Base-by-base conservation (phyloP, 2,329 filamentous ascomycete genomes). In the Aspergillus ochraceoroseus region DNA sequence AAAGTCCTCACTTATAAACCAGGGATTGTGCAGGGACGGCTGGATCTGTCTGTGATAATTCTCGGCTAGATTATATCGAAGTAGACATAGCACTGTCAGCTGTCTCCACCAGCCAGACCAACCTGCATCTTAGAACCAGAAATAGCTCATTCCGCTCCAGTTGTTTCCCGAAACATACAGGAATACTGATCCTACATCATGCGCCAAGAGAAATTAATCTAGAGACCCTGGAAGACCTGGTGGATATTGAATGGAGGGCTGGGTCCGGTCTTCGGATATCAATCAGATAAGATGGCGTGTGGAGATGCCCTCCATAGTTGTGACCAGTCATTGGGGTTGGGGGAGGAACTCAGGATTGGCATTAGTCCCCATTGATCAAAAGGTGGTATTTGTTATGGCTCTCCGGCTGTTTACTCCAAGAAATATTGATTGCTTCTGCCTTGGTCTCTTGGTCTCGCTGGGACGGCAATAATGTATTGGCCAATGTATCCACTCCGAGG, bases 201-300 rank as follows among this genome's bases (percentile, higher is more conserved):
- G 7, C 8, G 40, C 40, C 40, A 42, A 42, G 40, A 14, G 15
- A 5, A 3, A 32, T 42, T 37, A 15, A 42, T 42, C n/a, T n/a
- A n/a, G n/a, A n/a, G n/a, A n/a, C n/a, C n/a, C n/a, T n/a, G n/a
- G n/a, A n/a, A n/a, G n/a, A n/a, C n/a, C n/a, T n/a, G n/a, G n/a
- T n/a, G 14, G 12, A 27, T 8, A n/a, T 27, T 12, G 31, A 15
- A 27, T 22, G 11, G 18, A 37, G 26, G 13, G 20, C 20, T 19
- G 33, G 20, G 15, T 17, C 28, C 27, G 26, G 19, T 18, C 5
- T n/a, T 28, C 23, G 15, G 33, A 17, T 34, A 42, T 42, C 33
- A 42, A 37, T 37, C 33, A 28, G 40, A 42, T 42, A 42, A 42
- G 40, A 42, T 42, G 33, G 13, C 9, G 17, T 12, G 40, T 42